A percentile compares a stretch with the other conserved stretches of the same genome.
phyloP scores from a whole-genome alignment of 495 filamentous ascomycete species.

The Chaetomium cochliodes region DNA sequence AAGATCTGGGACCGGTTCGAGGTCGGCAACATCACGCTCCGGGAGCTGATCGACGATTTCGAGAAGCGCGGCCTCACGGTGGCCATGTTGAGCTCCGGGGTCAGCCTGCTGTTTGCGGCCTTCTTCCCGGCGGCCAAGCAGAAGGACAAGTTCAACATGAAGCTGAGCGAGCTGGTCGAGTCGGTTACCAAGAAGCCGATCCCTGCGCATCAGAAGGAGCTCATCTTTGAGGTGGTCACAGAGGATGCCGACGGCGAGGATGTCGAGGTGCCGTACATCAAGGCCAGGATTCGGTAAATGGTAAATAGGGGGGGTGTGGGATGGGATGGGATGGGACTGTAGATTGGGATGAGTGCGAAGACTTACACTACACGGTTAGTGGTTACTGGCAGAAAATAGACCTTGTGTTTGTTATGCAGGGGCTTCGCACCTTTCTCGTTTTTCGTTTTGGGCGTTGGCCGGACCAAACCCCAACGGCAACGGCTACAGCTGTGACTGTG shows the following conservation, averaged over 20 bases:
- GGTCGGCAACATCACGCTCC: constrained; percentile 77
- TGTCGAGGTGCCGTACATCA: constrained; percentile 96
- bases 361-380: background rate
- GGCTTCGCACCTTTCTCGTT: background rate
- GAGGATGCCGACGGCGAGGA: constrained; percentile 91
- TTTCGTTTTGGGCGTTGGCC: too few species aligned
- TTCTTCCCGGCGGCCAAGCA: constrained; percentile 89
- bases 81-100: constrained; percentile 92
- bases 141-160: constrained; percentile 64
- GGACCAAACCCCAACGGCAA: too few species aligned
- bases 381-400: constrained; percentile 11
- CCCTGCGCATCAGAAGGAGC: constrained; percentile 85
- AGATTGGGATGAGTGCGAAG: background rate
- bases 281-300: constrained; percentile 62
- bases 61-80: constrained; percentile 74
- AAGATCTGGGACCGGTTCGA: constrained; percentile 99
- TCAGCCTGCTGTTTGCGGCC: constrained; percentile 91
- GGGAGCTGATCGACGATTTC: constrained; percentile 80
- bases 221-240: constrained; percentile 93
- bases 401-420: background rate
- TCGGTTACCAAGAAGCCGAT: constrained; percentile 88
- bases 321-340: background rate
- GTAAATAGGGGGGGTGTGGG: background rate
- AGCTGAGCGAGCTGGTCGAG: constrained; percentile 82
- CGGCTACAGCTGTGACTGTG: too few species aligned